A percentile compares a stretch with the other conserved stretches of the same genome.
Evolutionary conservation across 306 rosid genomes (phyloP).

Genomic region (Boehmeria nivea): DNA sequence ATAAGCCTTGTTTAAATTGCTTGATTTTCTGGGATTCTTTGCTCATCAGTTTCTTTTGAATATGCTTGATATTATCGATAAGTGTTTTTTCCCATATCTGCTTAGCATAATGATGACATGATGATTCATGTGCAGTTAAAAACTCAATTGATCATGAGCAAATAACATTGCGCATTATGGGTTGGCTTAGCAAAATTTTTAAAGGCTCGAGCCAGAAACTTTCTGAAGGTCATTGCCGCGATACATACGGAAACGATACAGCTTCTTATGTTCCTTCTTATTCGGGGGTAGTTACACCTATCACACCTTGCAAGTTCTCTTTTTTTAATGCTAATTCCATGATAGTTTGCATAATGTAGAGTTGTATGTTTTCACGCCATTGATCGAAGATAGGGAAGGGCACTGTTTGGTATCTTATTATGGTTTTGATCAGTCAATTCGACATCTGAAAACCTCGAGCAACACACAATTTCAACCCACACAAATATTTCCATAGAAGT

Average conservation of each 20-base stretch:
- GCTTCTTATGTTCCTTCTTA: constrained; percentile 53
- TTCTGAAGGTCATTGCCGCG: constrained; percentile 52
- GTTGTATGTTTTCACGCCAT: background rate
- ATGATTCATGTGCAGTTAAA: constrained; percentile 51
- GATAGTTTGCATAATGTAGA: background rate
- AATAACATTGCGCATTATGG: constrained; percentile 46
- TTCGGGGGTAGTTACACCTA: constrained; percentile 57
- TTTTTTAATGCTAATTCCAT: constrained; percentile 3
- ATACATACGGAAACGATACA: constrained; percentile 43
- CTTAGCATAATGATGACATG: background rate
- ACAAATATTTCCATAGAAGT: too few relatives aligned
- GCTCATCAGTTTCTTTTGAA: too few relatives aligned
- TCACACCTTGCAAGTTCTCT: background rate
- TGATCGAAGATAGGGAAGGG: background rate
- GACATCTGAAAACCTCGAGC: too few relatives aligned
- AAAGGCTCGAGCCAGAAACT: constrained; percentile 64
- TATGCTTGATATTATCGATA: background rate
- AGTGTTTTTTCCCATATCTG: background rate
- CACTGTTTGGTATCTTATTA: background rate
- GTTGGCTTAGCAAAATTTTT: constrained; percentile 77
- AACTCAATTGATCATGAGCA: constrained; percentile 34
- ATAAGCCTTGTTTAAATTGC: too few relatives aligned
- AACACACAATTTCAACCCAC: too few relatives aligned
- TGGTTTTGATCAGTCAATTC: too few relatives aligned
- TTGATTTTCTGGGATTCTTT: too few relatives aligned